Base-by-base conservation (phyloP, 1,284 basidiomycete genomes). In the Leccinum ponderosum region DNA sequence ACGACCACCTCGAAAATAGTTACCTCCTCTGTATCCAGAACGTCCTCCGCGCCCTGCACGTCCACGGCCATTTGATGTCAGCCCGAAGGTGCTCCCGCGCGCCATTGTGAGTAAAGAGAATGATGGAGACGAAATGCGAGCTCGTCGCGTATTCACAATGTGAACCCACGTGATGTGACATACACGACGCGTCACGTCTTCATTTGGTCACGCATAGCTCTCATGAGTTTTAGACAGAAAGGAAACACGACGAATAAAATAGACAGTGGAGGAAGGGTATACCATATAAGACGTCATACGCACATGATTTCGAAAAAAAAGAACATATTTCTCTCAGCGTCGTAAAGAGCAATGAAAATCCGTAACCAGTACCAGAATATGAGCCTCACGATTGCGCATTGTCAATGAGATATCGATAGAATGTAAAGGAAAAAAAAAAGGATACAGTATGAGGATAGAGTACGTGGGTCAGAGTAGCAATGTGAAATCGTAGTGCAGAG, bases 1-100 rank as follows among this genome's bases (percentile, higher is more conserved):
- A 60, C 78, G 71, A 17, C 74, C 67, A 2, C 71, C 78, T 31
- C 85, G 73, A 65, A 76, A 78, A 42, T 71, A 69, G 0, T 67
- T 65, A 53, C 65, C 63, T 27, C 78, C 83, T 56, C 86, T 77
- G 61, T 79, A 81, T 6, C 83, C 77, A 47, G 80, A 76, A 68
- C 83, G 82, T 25, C 79, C 75, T 39, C 76, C 77, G 12, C 81
- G 78, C 20, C 66, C 65, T 47, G 83, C 81, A 33, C 85, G 77
- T 52, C 78, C 76, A 66, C 77, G 72, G 44, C 69, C 60, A 56
- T 67, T 75, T 15, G 75, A 72, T 9, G 48, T 51, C 20, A 4
- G 25, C 42, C 6, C 52, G 48, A 29, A 50, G n/a, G n/a, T n/a
- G n/a, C n/a, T n/a, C n/a, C 6, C 53, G 53, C 7, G 17, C 59